Evolutionary conservation across 179 eudicot species (phyloP).

Genomic region (Gypsophila paniculata): DNA sequence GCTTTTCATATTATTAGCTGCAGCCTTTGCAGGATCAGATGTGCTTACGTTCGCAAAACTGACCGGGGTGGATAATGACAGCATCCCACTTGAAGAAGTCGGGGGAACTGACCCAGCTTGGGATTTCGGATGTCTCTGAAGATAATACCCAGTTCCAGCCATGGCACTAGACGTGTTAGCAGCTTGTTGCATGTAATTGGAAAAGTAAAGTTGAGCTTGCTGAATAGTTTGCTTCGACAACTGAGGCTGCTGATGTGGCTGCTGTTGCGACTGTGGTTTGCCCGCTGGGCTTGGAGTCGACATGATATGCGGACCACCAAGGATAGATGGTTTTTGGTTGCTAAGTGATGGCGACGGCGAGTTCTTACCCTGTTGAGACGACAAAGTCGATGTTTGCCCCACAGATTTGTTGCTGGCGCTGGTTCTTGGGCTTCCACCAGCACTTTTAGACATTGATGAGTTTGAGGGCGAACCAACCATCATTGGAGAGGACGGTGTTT

Average conservation of each 20-base stretch:
- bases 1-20: constrained; percentile 49
- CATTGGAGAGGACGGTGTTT: constrained; percentile 62
- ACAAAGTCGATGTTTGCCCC: constrained; percentile 46
- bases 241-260: constrained; percentile 46
- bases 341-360: constrained; percentile 33
- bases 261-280: constrained; percentile 46
- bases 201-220: constrained; percentile 50
- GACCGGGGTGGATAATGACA: constrained; percentile 49
- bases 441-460: constrained; percentile 74
- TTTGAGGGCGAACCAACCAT: constrained; percentile 75
- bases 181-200: constrained; percentile 37
- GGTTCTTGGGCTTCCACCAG: constrained; percentile 80
- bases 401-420: constrained; percentile 44
- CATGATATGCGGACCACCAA: constrained; percentile 61
- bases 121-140: constrained; percentile 52
- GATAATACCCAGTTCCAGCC: constrained; percentile 49
- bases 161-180: constrained; percentile 35
- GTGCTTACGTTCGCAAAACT: constrained; percentile 38
- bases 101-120: constrained; percentile 31
- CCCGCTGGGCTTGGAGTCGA: constrained; percentile 30
- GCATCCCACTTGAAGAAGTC: constrained; percentile 59
- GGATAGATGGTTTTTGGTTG: constrained; percentile 58
- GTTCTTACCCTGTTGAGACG: constrained; percentile 58
- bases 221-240: constrained; percentile 43
- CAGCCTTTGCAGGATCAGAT: constrained; percentile 71